phyloP scores from a whole-genome alignment of 257 asterid species.

The Nicotiana undulata region DNA sequence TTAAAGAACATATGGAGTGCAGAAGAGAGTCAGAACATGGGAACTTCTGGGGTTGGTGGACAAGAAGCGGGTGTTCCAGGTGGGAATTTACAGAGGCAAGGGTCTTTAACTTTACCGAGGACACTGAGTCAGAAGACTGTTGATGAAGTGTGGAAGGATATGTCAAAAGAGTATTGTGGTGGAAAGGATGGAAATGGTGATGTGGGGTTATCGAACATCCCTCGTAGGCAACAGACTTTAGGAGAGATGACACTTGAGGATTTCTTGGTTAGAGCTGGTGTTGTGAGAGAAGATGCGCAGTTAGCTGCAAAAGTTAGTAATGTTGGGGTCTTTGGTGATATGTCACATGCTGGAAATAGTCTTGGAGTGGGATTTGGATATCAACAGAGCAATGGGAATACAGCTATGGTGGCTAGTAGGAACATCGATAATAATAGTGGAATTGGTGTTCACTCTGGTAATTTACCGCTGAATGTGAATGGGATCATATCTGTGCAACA shows the following conservation, averaged over 20 bases:
- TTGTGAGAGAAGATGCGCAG: slow-evolving; percentile 67
- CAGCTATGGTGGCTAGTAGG: slow-evolving; percentile 11
- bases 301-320: slow-evolving; percentile 31
- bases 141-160: slow-evolving; percentile 89
- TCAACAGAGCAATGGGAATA: slow-evolving; percentile 19
- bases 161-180: slow-evolving; percentile 42
- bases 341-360: slow-evolving; percentile 23
- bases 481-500: slow-evolving; percentile 45
- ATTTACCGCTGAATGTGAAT: slow-evolving; percentile 42
- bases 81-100: slow-evolving; percentile 75
- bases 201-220: slow-evolving; percentile 28
- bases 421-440: slow-evolving; percentile 20
- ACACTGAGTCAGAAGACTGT: slow-evolving; percentile 88
- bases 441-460: slow-evolving; percentile 30
- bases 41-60: slow-evolving; percentile 14
- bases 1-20: slow-evolving; percentile 85
- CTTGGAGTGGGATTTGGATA: slow-evolving; percentile 39
- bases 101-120: slow-evolving; percentile 81
- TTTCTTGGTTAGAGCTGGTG: slow-evolving; percentile 82
- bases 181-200: slow-evolving; percentile 26
- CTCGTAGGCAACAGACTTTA: slow-evolving; percentile 65
- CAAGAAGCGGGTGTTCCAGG: slow-evolving; percentile 17
- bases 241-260: slow-evolving; percentile 93
- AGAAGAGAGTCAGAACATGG: slow-evolving; percentile 65
- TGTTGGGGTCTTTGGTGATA: slow-evolving; percentile 37